Evolutionary conservation across 2,329 filamentous ascomycete species (phyloP).

Genomic region (Zymoseptoria ardabiliae): DNA sequence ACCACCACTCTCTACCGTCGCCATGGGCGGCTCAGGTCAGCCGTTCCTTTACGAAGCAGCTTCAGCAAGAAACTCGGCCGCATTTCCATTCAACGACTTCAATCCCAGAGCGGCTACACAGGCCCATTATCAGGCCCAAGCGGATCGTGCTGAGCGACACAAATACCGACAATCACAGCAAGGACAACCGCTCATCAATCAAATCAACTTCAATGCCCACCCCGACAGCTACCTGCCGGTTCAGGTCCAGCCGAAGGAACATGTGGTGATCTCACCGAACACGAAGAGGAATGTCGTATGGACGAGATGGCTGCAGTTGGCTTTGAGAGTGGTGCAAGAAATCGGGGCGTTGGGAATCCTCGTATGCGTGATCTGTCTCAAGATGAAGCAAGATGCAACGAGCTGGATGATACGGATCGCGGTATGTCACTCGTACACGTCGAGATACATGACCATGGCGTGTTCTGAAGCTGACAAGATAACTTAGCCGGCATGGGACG

Average conservation of each 20-base stretch:
- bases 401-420: constrained; percentile 25
- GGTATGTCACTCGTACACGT: constrained; percentile 12
- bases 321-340: constrained; percentile 59
- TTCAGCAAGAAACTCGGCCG: constrained; percentile 41
- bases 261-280: constrained; percentile 59
- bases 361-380: constrained; percentile 69
- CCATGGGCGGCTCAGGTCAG: constrained; percentile 32
- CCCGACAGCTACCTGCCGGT: constrained; percentile 67
- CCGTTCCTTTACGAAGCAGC: constrained; percentile 67
- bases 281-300: constrained; percentile 66
- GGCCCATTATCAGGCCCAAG: constrained; percentile 58
- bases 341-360: constrained; percentile 64
- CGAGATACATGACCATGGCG: background rate
- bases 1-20: constrained; percentile 4
- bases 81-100: constrained; percentile 53
- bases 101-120: constrained; percentile 82
- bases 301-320: constrained; percentile 61
- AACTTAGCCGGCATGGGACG: constrained; percentile 63
- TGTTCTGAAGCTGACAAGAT: background rate
- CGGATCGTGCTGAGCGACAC: constrained; percentile 42
- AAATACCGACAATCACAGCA: constrained; percentile 55
- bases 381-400: constrained; percentile 35
- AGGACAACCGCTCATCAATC: constrained; percentile 69
- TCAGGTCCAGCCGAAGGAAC: constrained; percentile 53
- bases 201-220: constrained; percentile 77